A percentile compares a stretch with the other conserved stretches of the same genome.
phyloP scores from a whole-genome alignment of 805 yeast species.

The Kurtzmaniella cleridarum region DNA sequence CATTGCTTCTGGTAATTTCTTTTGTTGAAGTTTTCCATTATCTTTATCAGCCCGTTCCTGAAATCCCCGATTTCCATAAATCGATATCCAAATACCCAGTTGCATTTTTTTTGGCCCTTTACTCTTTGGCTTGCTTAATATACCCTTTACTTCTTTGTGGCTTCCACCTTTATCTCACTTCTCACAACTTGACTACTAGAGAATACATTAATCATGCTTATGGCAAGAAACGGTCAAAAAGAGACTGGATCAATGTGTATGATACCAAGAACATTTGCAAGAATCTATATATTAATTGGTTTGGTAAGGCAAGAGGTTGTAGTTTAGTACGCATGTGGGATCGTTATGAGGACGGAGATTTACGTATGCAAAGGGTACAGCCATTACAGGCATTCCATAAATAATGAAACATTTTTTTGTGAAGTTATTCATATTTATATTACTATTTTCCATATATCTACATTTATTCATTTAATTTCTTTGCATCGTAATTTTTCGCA shows the following conservation, averaged over 20 bases:
- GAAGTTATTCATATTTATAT: too few relatives aligned
- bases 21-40: slow-evolving; percentile 18
- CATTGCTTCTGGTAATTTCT: slow-evolving; percentile 13
- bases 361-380: slow-evolving; percentile 18
- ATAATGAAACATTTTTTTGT: too few relatives aligned
- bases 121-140: slow-evolving; percentile 37
- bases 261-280: slow-evolving; percentile 16
- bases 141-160: slow-evolving; percentile 53
- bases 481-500: too few relatives aligned
- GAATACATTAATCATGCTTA: slow-evolving; percentile 55
- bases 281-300: slow-evolving; percentile 33
- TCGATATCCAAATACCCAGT: slow-evolving; percentile 21
- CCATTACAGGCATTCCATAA: slow-evolving; percentile 13
- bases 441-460: too few relatives aligned
- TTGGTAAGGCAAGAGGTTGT: slow-evolving; percentile 25
- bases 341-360: slow-evolving; percentile 16
- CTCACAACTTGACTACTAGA: slow-evolving; percentile 63
- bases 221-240: slow-evolving; percentile 21
- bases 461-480: too few relatives aligned
- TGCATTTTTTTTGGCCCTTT: slow-evolving; percentile 49
- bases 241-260: slow-evolving; percentile 23
- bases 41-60: slow-evolving; percentile 23
- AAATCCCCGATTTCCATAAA: slow-evolving; percentile 12
- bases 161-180: slow-evolving; percentile 50
- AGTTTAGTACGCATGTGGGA: slow-evolving; percentile 15